Evolutionary conservation across 2,329 filamentous ascomycete species (phyloP).

Genomic region (Epichloe aotearoae): DNA sequence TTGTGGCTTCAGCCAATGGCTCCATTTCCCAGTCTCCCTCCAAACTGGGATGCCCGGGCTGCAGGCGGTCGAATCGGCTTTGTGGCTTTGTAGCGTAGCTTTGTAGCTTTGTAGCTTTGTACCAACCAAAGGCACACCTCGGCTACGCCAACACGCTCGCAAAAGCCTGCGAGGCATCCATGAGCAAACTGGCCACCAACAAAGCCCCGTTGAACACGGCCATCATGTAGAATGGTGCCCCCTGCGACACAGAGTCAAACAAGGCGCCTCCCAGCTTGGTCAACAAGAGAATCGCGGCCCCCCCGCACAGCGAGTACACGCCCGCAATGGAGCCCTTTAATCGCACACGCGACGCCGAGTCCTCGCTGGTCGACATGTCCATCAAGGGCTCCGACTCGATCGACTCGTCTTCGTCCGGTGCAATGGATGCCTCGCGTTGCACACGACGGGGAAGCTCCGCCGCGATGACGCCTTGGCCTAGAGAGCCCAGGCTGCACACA

Average conservation of each 20-base stretch:
- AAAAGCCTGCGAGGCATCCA: slow-evolving; percentile 33
- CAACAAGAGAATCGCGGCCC: slow-evolving; percentile 75
- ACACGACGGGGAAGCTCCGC: slow-evolving; percentile 25
- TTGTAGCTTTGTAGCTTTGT: too few species aligned
- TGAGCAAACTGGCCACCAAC: slow-evolving; percentile 39
- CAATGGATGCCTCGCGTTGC: slow-evolving; percentile 15
- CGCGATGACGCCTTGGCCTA: slow-evolving; percentile 66
- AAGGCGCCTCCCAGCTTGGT: slow-evolving; percentile 82
- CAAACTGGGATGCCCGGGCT: too few species aligned
- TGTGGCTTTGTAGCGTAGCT: too few species aligned
- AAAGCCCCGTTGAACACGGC: slow-evolving; percentile 71
- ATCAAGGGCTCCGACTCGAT: slow-evolving; percentile 29
- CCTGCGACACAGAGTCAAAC: slow-evolving; percentile 62
- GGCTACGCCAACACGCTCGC: slow-evolving; percentile 8
- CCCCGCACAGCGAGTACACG: slow-evolving; percentile 83
- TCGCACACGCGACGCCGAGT: slow-evolving; percentile 34
- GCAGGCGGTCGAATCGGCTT: too few species aligned
- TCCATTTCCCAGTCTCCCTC: too few species aligned
- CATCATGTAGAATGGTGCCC: slow-evolving; percentile 91
- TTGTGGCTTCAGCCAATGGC: neutral
- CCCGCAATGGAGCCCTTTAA: slow-evolving; percentile 93
- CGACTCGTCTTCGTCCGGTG: slow-evolving; percentile 19
- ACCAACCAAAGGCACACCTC: too few species aligned
- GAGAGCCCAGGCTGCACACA: slow-evolving; percentile 81
- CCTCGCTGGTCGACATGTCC: slow-evolving; percentile 15